A percentile compares a stretch with the other conserved stretches of the same genome.
phyloP scores from a whole-genome alignment of 192 early-diverging fungal species.

The Funneliformis geosporum region DNA sequence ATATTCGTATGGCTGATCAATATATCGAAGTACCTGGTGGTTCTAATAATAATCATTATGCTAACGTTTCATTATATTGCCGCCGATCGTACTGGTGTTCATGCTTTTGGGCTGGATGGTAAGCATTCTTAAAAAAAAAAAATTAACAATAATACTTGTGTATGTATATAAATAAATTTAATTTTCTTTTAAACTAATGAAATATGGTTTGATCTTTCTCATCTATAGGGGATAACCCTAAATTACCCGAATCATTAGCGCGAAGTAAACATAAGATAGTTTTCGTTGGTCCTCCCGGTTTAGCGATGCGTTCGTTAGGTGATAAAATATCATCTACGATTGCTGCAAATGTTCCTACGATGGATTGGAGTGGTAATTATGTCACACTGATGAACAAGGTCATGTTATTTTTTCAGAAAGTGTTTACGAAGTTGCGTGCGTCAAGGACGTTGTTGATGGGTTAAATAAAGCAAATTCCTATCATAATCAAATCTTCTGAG shows the following conservation, averaged over 20 bases:
- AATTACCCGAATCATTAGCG: constrained; percentile 88
- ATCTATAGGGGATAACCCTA: constrained; percentile 88
- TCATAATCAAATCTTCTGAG: constrained; percentile 99
- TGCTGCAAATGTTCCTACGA: constrained; percentile 94
- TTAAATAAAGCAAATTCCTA: constrained; percentile 84
- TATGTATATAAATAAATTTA: no score
- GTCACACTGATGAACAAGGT: constrained; percentile 73
- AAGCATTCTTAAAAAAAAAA: constrained; percentile 26
- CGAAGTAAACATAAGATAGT: constrained; percentile 79
- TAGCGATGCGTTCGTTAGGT: constrained; percentile 97
- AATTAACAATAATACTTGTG: no score
- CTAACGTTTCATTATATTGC: constrained; percentile 95
- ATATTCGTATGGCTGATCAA: constrained; percentile 99
- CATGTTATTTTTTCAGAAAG: constrained; percentile 81
- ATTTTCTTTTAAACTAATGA: no score
- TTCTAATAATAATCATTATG: constrained; percentile 98
- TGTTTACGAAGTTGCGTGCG: constrained; percentile 80
- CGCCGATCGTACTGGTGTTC: constrained; percentile 92
- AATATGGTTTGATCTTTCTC: neutral
- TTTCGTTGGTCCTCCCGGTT: constrained; percentile 96
- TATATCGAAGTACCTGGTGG: constrained; percentile 98
- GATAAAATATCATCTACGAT: constrained; percentile 99
- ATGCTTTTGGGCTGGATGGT: constrained; percentile 97
- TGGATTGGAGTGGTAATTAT: constrained; percentile 92
- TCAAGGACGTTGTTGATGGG: constrained; percentile 84